Base-by-base conservation (phyloP, 2,329 filamentous ascomycete species). In the Cladophialophora exuberans region DNA sequence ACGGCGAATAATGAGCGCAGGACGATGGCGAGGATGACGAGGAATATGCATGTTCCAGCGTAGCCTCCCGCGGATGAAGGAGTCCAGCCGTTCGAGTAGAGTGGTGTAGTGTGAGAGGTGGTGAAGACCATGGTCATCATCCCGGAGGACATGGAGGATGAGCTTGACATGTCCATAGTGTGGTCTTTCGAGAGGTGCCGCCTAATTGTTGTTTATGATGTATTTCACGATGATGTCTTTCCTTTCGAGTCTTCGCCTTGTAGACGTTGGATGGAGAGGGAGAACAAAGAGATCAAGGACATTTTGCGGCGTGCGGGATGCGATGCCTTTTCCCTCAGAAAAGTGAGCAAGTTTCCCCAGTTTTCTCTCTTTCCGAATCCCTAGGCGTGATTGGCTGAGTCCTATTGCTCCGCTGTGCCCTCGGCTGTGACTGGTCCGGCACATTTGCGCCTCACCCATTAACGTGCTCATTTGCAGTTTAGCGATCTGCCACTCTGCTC, bases 31-130 rank as follows among this genome's bases (percentile, higher is more conserved):
- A 97, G 84, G 39, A 88, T 64, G 69, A 96, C 85, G 56, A 97
- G 81, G 74, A 97, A 97, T 70, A 97, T 89, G 77, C 93, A 96
- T 23, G 90, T 96, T 52, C 85, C 93, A 1, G 90, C 90, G 72
- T 97, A 97, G 56, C 81, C 76, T 64, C 87, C 90, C 4, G 80
- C 76, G 30, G 76, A 85, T 23, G 69, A 73, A 4, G 93, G 93
- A 2, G 88, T 87, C 90, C 92, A 97, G 48, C 77, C 70, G 18
- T 73, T 70, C 13, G 89, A 86, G 75, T 80, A 90, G 41, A 90
- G 78, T 2, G 86, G 78, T 1, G 86, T 89, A 52, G 69, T 72
- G 42, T 83, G 82, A 53, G 76, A 74, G 60, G 79, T 83, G 63
- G 85, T 85, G 60, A 76, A 76, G 43, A 71, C 64, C 72, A 74